Percentiles rank a stretch among this genome's conserved stretches.
These are phyloP conservation scores for Metahyphopichia silvanorum DNA, from an alignment of 805 yeast genomes.

Conservation along the genomic window DNA sequence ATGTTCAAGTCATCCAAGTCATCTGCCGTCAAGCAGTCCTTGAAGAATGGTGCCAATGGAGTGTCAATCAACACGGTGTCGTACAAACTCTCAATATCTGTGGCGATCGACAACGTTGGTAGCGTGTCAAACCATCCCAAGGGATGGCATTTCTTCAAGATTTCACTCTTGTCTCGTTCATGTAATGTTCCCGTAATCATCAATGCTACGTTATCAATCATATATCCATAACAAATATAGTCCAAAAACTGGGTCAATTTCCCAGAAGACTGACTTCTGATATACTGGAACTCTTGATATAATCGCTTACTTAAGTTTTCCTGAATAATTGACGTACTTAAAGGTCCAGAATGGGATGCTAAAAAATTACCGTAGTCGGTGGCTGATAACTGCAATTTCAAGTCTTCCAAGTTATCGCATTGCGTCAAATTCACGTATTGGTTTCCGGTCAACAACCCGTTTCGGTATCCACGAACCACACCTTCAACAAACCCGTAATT, in stretches of 20 bases:
- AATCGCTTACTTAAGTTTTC: constrained; percentile 71
- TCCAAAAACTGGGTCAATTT: constrained; percentile 82
- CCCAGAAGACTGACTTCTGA: constrained; percentile 80
- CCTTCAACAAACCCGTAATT: constrained; percentile 92
- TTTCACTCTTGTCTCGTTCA: constrained; percentile 86
- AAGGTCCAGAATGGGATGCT: constrained; percentile 75
- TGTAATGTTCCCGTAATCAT: constrained; percentile 97
- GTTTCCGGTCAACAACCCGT: constrained; percentile 69
- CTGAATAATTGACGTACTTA: constrained; percentile 85
- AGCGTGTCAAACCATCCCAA: constrained; percentile 98
- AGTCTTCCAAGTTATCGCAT: constrained; percentile 92
- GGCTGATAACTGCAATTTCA: constrained; percentile 89
- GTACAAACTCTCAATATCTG: constrained; percentile 91
- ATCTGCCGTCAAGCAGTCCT: constrained; percentile 79
- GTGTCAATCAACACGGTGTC: constrained; percentile 92
- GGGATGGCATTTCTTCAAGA: constrained; percentile 90
- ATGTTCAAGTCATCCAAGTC: constrained; percentile 94
- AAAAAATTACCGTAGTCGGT: constrained; percentile 94
- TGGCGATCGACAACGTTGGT: constrained; percentile 91
- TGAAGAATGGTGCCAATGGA: constrained; percentile 95
- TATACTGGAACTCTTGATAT: constrained; percentile 79
- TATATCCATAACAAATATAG: constrained; percentile 90
- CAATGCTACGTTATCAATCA: constrained; percentile 95
- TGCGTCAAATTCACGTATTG: constrained; percentile 93
- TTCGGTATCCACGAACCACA: constrained; percentile 89